phyloP scores from a whole-genome alignment of 345 rosid species.

The Camelina sativa region DNA sequence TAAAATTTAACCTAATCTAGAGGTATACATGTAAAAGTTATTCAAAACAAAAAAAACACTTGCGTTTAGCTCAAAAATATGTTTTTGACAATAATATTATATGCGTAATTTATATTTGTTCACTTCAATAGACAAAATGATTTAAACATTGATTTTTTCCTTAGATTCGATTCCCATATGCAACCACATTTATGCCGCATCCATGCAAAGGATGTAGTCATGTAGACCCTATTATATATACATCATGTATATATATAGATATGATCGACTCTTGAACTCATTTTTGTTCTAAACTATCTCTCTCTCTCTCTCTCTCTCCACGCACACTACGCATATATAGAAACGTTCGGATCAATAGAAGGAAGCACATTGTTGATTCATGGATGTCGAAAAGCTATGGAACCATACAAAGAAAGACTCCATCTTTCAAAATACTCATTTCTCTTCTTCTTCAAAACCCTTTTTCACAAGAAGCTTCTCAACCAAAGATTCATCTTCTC shows the following conservation, averaged over 20 bases:
- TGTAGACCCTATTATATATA: not conserved
- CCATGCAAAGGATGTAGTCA: slow-evolving; percentile 2
- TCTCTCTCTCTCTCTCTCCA: not conserved
- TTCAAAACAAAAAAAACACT: too few species aligned
- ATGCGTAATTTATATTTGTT: not conserved
- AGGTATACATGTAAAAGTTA: too few species aligned
- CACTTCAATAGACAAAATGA: not conserved
- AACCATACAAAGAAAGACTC: slow-evolving; percentile 6
- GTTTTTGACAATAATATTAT: too few species aligned
- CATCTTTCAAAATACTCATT: not conserved
- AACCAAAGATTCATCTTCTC: slow-evolving; percentile 4
- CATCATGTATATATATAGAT: not conserved
- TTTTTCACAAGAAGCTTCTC: slow-evolving; percentile 9
- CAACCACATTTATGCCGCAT: not conserved
- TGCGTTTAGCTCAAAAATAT: too few species aligned
- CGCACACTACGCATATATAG: not conserved
- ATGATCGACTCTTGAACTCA: not conserved
- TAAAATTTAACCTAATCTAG: not conserved
- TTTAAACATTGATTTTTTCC: not conserved
- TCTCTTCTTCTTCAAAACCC: not conserved
- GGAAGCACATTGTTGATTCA: not conserved
- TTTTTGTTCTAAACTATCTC: not conserved
- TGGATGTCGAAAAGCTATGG: slow-evolving; percentile 15
- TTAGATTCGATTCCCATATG: not conserved
- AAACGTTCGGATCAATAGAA: not conserved